Percentiles rank a stretch among this genome's conserved stretches.
Conservation (phyloP, 768 basidiomycete genomes). For the Crucibulum laeve region DNA sequence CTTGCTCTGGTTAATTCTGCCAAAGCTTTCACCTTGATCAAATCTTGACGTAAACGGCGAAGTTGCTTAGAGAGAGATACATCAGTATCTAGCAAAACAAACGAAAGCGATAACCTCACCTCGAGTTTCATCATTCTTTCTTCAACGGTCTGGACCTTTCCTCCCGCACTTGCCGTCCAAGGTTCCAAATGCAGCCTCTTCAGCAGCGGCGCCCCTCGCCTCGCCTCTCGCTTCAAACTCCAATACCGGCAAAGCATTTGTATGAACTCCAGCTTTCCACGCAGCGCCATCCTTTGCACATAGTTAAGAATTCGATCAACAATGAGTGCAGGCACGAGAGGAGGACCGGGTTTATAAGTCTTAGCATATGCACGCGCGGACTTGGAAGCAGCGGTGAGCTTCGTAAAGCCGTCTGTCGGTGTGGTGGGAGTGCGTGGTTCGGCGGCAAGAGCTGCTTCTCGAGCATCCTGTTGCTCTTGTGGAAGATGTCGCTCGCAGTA, state of each 20-base stretch:
- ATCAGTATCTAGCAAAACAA: background rate
- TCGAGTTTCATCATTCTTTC: slow-evolving; percentile 81
- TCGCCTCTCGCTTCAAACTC: slow-evolving; percentile 94
- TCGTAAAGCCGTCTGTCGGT: slow-evolving; percentile 27
- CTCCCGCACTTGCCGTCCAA: slow-evolving; percentile 80
- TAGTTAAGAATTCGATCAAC: slow-evolving; percentile 78
- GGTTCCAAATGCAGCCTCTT: slow-evolving; percentile 95
- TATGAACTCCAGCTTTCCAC: slow-evolving; percentile 77
- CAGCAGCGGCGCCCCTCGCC: slow-evolving; percentile 88
- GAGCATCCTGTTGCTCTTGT: slow-evolving; percentile 63
- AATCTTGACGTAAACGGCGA: slow-evolving; percentile 65
- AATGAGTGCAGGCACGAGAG: slow-evolving; percentile 83
- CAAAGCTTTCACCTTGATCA: slow-evolving; percentile 67
- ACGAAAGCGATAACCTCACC: slow-evolving; percentile 35
- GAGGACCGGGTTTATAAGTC: slow-evolving; percentile 88
- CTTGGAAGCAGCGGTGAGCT: slow-evolving; percentile 51
- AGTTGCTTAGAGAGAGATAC: slow-evolving; percentile 36
- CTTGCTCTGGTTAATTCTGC: slow-evolving; percentile 69
- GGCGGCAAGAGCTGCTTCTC: slow-evolving; percentile 47
- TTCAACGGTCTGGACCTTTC: slow-evolving; percentile 68
- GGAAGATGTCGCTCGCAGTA: slow-evolving; percentile 92
- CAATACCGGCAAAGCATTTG: slow-evolving; percentile 84
- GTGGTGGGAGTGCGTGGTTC: slow-evolving; percentile 40
- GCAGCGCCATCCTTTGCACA: slow-evolving; percentile 59
- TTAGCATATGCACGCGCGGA: slow-evolving; percentile 89